A percentile compares a stretch with the other conserved stretches of the same genome.
Evolutionary conservation across 345 rosid species (phyloP).

Genomic region (Linum usitatissimum): DNA sequence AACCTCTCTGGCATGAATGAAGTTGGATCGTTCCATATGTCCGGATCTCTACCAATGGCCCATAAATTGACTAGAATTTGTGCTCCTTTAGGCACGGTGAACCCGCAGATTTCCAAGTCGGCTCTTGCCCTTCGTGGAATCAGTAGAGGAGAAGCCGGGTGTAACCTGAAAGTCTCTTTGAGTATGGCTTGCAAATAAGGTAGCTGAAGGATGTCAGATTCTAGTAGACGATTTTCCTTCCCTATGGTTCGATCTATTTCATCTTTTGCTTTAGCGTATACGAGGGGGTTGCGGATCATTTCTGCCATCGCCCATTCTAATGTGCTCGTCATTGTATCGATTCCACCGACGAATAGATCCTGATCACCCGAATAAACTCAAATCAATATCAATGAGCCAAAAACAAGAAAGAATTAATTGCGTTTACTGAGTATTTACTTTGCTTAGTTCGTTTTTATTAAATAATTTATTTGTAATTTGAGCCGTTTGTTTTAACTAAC

Average conservation of each 20-base stretch:
- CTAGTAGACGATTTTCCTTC: conserved; percentile 19
- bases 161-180: conserved; percentile 46
- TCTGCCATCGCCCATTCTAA: conserved; percentile 55
- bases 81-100: conserved; percentile 28
- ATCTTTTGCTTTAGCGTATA: conserved; percentile 18
- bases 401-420: no score
- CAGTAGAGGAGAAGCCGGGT: conserved; percentile 28
- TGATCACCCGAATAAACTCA: conserved; percentile 9
- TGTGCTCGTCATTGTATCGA: conserved; percentile 37
- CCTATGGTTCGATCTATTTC: conserved; percentile 32
- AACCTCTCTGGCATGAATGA: conserved; percentile 35
- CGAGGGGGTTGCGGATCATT: conserved; percentile 23
- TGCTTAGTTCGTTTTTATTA: no score
- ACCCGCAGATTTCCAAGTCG: conserved; percentile 21
- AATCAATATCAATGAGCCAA: not conserved
- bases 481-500: no score
- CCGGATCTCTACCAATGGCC: conserved; percentile 41
- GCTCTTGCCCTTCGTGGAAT: conserved; percentile 29
- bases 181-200: conserved; percentile 39
- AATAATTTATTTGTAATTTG: no score
- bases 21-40: conserved; percentile 25
- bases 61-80: conserved; percentile 35
- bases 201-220: conserved; percentile 22
- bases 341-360: conserved; percentile 37
- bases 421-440: no score